A percentile compares a stretch with the other conserved stretches of the same genome.
These are phyloP conservation scores for Botrytis elliptica DNA, from an alignment of 2,329 filamentous ascomycete species.

Conservation along the genomic window DNA sequence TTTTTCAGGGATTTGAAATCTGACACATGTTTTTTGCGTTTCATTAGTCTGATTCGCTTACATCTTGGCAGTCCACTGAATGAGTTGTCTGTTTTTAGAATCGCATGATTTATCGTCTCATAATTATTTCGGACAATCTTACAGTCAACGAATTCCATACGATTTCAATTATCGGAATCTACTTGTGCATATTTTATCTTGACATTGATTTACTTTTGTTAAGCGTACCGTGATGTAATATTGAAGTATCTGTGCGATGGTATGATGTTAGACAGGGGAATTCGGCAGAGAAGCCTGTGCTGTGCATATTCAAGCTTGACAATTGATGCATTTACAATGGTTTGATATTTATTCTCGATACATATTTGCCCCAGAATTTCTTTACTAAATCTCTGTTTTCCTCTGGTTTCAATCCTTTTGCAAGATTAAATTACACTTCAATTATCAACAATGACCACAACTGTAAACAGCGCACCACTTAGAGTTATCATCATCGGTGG, in stretches of 20 bases:
- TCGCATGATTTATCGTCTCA: constrained; percentile 22
- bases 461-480: constrained; percentile 15
- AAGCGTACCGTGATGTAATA: background rate
- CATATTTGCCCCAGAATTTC: background rate
- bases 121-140: background rate
- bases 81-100: background rate
- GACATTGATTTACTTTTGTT: background rate
- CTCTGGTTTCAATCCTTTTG: background rate
- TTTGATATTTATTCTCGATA: background rate
- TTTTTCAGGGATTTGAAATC: background rate
- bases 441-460: background rate
- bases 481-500: constrained; percentile 33
- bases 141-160: background rate
- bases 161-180: background rate
- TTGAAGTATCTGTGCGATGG: background rate
- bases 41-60: background rate
- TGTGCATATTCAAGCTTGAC: background rate
- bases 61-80: constrained; percentile 3
- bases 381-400: background rate
- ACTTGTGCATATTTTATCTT: background rate
- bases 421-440: background rate
- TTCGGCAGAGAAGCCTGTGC: background rate
- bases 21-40: background rate
- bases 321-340: background rate
- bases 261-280: background rate